Evolutionary conservation across 2,329 filamentous ascomycete species (phyloP).

Genomic region (Trichoderma koningiopsis): DNA sequence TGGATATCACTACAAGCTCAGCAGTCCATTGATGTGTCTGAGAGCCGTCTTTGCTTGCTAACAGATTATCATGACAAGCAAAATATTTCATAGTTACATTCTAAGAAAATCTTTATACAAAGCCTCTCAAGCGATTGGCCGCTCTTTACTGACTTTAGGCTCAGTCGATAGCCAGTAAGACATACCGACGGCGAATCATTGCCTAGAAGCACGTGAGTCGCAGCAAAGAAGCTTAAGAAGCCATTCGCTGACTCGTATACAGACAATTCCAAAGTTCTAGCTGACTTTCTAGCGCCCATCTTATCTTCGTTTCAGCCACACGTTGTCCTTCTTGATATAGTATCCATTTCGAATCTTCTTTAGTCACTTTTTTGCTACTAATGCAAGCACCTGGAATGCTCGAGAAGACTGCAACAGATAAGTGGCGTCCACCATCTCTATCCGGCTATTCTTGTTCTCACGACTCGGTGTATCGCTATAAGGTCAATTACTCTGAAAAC

Average conservation of each 20-base stretch:
- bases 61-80: background rate
- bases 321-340: background rate
- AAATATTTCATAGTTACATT: background rate
- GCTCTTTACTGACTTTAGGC: background rate
- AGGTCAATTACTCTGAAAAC: background rate
- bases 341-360: background rate
- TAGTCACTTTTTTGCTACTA: background rate
- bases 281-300: background rate
- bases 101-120: background rate
- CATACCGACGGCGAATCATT: background rate
- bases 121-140: background rate
- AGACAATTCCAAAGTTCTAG: background rate
- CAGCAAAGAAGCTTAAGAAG: background rate
- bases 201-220: background rate
- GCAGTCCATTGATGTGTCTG: background rate
- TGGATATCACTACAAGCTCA: background rate
- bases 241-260: background rate
- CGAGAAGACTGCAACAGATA: background rate
- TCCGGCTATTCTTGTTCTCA: background rate
- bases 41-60: background rate
- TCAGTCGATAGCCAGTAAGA: background rate
- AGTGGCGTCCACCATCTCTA: background rate
- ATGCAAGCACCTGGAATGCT: background rate
- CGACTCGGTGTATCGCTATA: background rate
- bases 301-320: background rate